Evolutionary conservation across 495 filamentous ascomycete genomes (phyloP).

Genomic region (Daldinia loculata): DNA sequence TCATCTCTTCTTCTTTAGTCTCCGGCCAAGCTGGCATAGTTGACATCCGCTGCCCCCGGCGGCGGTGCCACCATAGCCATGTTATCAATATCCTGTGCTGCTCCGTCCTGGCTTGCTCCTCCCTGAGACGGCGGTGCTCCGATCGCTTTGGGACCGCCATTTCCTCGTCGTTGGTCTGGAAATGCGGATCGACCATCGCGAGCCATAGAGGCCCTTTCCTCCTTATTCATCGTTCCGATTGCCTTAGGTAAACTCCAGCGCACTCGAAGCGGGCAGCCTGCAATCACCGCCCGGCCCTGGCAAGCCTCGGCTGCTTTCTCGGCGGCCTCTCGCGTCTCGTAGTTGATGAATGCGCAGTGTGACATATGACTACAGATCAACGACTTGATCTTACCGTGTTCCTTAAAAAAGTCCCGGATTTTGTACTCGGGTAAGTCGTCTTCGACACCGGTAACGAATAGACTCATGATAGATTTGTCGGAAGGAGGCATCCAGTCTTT

Average conservation of each 20-base stretch:
- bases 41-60: conserved; percentile 80
- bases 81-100: conserved; percentile 54
- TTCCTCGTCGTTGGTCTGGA: conserved; percentile 47
- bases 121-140: conserved; percentile 43
- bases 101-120: conserved; percentile 44
- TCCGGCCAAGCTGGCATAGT: conserved; percentile 86
- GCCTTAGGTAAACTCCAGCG: conserved; percentile 93
- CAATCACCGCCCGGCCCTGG: conserved; percentile 84
- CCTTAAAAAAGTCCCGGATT: conserved; percentile 86
- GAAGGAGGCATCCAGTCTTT: conserved; percentile 84
- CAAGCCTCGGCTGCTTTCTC: conserved; percentile 85
- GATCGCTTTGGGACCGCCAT: conserved; percentile 42
- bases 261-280: conserved; percentile 85
- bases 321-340: conserved; percentile 78
- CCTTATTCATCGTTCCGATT: conserved; percentile 85
- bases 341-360: conserved; percentile 97
- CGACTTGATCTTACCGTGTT: conserved; percentile 86
- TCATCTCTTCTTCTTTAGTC: conserved; percentile 59
- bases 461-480: conserved; percentile 84
- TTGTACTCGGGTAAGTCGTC: conserved; percentile 94
- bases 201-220: conserved; percentile 77
- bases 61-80: conserved; percentile 74
- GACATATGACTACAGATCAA: conserved; percentile 95
- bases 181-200: conserved; percentile 72
- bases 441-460: conserved; percentile 95